These are phyloP conservation scores for Cladosporium halotolerans DNA, from an alignment of 2,329 filamentous ascomycete species.

Conservation along the genomic window DNA sequence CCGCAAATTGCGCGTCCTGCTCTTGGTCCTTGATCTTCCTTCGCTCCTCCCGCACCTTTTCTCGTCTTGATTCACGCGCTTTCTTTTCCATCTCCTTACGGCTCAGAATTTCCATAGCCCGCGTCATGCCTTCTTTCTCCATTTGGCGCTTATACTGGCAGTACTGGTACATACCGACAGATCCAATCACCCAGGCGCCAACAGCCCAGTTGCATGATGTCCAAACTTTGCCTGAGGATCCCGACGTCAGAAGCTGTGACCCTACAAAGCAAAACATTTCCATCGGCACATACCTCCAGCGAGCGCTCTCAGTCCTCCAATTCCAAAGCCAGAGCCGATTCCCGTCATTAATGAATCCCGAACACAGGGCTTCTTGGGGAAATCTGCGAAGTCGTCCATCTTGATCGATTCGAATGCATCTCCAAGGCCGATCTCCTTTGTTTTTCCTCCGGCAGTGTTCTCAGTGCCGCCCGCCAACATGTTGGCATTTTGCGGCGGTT, in stretches of 20 bases:
- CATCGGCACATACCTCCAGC: conserved; percentile 57
- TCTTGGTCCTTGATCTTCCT: conserved; percentile 39
- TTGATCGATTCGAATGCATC: conserved; percentile 62
- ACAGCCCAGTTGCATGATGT: conserved; percentile 81
- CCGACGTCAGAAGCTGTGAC: too few relatives aligned
- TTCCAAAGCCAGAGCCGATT: conserved; percentile 69
- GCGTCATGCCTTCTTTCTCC: conserved; percentile 77
- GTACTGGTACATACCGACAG: conserved; percentile 73
- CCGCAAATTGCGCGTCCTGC: conserved; percentile 32
- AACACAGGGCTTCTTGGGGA: conserved; percentile 77
- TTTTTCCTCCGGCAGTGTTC: conserved; percentile 57
- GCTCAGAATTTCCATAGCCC: conserved; percentile 76
- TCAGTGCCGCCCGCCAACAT: conserved; percentile 50
- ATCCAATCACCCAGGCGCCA: conserved; percentile 63
- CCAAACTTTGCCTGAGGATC: conserved; percentile 49
- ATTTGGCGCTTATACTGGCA: conserved; percentile 68
- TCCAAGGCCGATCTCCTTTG: conserved; percentile 45
- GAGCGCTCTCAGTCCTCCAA: conserved; percentile 68
- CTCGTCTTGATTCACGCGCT: conserved; percentile 41
- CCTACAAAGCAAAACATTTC: too few relatives aligned
- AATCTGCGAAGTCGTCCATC: conserved; percentile 60
- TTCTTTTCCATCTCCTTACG: conserved; percentile 61
- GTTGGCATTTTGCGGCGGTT: conserved; percentile 44
- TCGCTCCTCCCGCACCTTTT: conserved; percentile 34
- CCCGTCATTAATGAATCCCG: conserved; percentile 76